Base-by-base conservation (phyloP, 2,329 filamentous ascomycete genomes). In the Aspergillus bombycis region DNA sequence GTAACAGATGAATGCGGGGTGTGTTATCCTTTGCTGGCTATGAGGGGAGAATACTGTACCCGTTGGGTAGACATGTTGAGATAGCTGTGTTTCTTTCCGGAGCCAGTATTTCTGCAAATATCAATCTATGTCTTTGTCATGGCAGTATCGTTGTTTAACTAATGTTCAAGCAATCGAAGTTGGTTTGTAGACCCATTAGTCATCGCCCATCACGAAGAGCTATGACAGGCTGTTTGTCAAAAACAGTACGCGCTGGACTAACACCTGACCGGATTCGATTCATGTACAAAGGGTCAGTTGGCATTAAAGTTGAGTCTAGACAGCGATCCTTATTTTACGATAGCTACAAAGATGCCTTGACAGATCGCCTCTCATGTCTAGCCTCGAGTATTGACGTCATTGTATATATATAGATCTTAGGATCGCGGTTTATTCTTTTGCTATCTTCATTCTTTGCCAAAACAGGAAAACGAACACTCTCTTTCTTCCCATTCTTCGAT, bases 31-130 rank as follows among this genome's bases (percentile, higher is more conserved):
- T 12, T 28, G 14, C n/a, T 30, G 36, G 28, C 12, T 5, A 55
- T 26, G 11, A 28, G 26, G 41, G 59, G 43, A 45, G 16, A 28
- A 21, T n/a, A 28, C 23, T 54, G 38, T 64, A 64, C 62, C n/a
- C 62, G 58, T 14, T 61, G 53, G 9, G 54, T 11, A 28, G 62
- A 57, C 62, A 64, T 64, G 38, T 61, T 57, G 21, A 16, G 36
- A 52, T 14, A 21, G 8, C 10, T n/a, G n/a, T 52, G 28, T n/a
- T 52, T n/a, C 28, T 23, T 52, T 34, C 41, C 8, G 28, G 23
- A 28, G 43, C 9, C 1, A 19, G 38, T n/a, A 21, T 23, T 26
- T 28, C 16, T 52, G 19, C n/a, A 7, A n/a, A 21, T 21, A 34
- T n/a, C 30, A 26, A 4, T 19, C 28, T 32, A 9, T 19, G 3